Evolutionary conservation across 2,329 filamentous ascomycete genomes (phyloP), one percentile per base, ranked within the genome.

Genomic region (Ilyonectria robusta): DNA sequence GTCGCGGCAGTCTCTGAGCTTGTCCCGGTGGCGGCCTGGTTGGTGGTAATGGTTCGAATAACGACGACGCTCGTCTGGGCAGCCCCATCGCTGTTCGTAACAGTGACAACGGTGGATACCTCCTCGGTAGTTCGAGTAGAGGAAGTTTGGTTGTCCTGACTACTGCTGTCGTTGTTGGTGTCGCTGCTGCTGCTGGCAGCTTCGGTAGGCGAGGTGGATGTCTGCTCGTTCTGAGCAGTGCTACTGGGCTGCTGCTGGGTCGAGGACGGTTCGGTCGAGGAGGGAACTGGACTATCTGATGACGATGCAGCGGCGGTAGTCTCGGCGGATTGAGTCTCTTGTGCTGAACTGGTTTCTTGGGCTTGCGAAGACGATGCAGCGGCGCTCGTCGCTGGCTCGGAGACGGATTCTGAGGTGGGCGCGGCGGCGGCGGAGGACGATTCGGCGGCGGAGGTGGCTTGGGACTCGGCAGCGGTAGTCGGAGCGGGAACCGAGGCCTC

Each of bases 1-100:
- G 73, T 71, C 13, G 72, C 66, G 11, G 77, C 67, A 0, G 75
- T 51, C 6, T 77, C 65, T 21, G 59, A 26, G 33, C 35, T 53
- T 35, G 50, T 19, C 6, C 69, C 46, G 6, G 65, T 42, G 35
- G 48, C 46, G n/a, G 59, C 65, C 19, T 57, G 33, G 23, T 68
- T 68, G 8, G 70, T 78, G 6, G 67, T 73, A 31, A 77, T 73
- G 17, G 70, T 69, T 6, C 74, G 79, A 40, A 81, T 70, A 8
- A 79, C 48, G 21, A 77, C 64, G 19, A 75, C 57, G 31, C 68
- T 75, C 17, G 77, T 79, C 37, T 65, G 58, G 26, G 59, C 65
- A 29, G 26, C 26, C 26, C 69, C 66, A 26, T 67, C 65, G 55
- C 64, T 72, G 42, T 72, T 71, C 10, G 72, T 75, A 4, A 78